Conservation (phyloP, 192 early-diverging fungal species). For the Coemansia sp. region DNA sequence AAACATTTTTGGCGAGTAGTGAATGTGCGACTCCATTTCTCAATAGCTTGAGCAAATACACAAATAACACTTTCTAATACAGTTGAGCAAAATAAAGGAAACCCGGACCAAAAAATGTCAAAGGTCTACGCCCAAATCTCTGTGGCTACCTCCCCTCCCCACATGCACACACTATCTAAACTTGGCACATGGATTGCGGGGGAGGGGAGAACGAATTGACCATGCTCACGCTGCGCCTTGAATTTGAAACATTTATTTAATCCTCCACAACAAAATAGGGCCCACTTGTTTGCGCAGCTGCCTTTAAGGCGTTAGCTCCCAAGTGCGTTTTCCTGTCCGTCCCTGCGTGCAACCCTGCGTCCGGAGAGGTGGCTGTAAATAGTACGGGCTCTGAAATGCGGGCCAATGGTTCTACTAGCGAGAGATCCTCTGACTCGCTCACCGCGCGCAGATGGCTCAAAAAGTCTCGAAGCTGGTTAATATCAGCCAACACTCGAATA, state of each 20-base stretch:
- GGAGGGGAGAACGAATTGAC: not conserved
- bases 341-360: constrained; percentile 9
- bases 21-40: not conserved
- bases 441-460: constrained; percentile 34
- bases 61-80: not conserved
- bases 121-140: not conserved
- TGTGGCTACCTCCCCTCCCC: not conserved
- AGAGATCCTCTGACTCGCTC: constrained; percentile 19
- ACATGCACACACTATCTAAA: not conserved
- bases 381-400: constrained; percentile 32
- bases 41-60: not conserved
- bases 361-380: constrained; percentile 12
- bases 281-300: constrained; percentile 23
- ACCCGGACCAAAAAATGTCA: not conserved
- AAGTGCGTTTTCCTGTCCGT: not conserved
- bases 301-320: constrained; percentile 13
- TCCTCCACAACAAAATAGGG: constrained; percentile 33
- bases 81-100: not conserved
- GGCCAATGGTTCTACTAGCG: constrained; percentile 22
- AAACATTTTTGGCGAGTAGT: not conserved
- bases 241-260: constrained; percentile 9
- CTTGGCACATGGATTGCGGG: not conserved
- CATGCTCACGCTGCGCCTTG: constrained; percentile 1
- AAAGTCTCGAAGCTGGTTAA: constrained; percentile 45
- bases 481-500: constrained; percentile 8